Conservation (phyloP, 1,139 yeast species). For the Blastobotrys aristatus region DNA sequence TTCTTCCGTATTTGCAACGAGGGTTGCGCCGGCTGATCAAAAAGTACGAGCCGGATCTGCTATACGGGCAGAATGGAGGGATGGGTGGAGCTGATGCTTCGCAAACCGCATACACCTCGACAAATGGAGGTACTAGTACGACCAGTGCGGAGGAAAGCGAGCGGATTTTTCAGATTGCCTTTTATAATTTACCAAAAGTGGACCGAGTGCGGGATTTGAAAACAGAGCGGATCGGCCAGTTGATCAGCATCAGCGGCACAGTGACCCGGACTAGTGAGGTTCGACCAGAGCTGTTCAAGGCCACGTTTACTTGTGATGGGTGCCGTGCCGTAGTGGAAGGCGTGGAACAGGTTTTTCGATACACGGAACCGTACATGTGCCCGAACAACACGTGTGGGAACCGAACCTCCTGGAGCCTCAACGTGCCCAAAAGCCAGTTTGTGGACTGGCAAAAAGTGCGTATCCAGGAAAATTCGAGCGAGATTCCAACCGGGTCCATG, state of each 20-base stretch:
- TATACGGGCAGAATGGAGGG: constrained; percentile 37
- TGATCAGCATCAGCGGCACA: constrained; percentile 87
- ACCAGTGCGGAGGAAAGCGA: constrained; percentile 47
- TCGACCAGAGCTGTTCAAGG: constrained; percentile 87
- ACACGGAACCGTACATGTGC: constrained; percentile 93
- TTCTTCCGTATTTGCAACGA: constrained; percentile 73
- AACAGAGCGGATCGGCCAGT: constrained; percentile 82
- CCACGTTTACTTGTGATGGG: constrained; percentile 82
- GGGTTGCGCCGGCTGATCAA: constrained; percentile 73
- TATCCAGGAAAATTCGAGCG: constrained; percentile 91
- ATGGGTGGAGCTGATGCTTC: constrained; percentile 13
- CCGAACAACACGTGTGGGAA: constrained; percentile 83
- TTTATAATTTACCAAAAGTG: constrained; percentile 78
- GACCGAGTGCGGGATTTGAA: constrained; percentile 86
- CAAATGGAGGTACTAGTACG: constrained; percentile 23
- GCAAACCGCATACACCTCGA: neutral
- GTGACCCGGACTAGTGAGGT: constrained; percentile 97
- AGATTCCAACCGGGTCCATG: constrained; percentile 98
- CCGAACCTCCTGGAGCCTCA: constrained; percentile 79
- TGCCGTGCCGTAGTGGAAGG: constrained; percentile 85
- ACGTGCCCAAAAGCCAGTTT: constrained; percentile 78
- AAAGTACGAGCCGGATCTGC: constrained; percentile 68
- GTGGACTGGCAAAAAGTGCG: constrained; percentile 97
- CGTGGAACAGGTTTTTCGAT: constrained; percentile 88
- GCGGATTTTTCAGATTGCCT: constrained; percentile 80